Evolutionary conservation across 768 basidiomycete species (phyloP).

Genomic region (Lentinula guzmanii): DNA sequence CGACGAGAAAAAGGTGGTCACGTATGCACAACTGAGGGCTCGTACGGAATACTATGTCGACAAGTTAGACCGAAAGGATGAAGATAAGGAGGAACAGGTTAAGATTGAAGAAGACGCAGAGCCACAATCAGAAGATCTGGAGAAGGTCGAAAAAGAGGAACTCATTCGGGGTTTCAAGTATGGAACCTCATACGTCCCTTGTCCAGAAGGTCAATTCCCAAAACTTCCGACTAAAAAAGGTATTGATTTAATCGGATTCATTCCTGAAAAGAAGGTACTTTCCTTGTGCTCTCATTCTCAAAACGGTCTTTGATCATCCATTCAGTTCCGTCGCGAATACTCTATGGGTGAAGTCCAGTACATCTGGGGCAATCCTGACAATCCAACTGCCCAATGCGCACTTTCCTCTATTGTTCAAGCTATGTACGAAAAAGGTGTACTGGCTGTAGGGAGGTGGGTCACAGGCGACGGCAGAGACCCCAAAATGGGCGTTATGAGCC

Average conservation of each 20-base stretch:
- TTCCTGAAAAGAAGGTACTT: slow-evolving; percentile 58
- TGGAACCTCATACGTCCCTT: slow-evolving; percentile 82
- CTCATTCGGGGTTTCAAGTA: slow-evolving; percentile 84
- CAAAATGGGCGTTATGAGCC: slow-evolving; percentile 77
- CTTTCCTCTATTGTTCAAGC: slow-evolving; percentile 85
- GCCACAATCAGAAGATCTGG: slow-evolving; percentile 28
- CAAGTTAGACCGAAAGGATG: slow-evolving; percentile 27
- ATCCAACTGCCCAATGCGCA: slow-evolving; percentile 70
- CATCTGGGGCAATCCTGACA: slow-evolving; percentile 69
- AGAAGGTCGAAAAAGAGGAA: slow-evolving; percentile 72
- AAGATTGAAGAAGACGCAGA: slow-evolving; percentile 22
- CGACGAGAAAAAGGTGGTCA: slow-evolving; percentile 23
- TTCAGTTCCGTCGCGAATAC: slow-evolving; percentile 76
- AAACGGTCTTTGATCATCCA: not conserved
- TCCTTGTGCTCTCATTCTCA: slow-evolving; percentile 2
- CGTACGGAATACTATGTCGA: slow-evolving; percentile 17
- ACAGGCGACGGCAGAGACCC: slow-evolving; percentile 67
- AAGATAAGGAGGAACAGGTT: slow-evolving; percentile 24
- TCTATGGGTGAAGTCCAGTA: slow-evolving; percentile 84
- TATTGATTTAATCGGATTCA: slow-evolving; percentile 85
- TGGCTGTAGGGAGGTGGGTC: slow-evolving; percentile 85
- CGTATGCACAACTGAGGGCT: slow-evolving; percentile 34
- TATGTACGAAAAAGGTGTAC: slow-evolving; percentile 58
- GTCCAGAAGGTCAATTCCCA: slow-evolving; percentile 80
- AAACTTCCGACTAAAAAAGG: slow-evolving; percentile 72